phyloP scores from a whole-genome alignment of 2,329 filamentous ascomycete genomes.

The Exutisphaerella laricina region DNA sequence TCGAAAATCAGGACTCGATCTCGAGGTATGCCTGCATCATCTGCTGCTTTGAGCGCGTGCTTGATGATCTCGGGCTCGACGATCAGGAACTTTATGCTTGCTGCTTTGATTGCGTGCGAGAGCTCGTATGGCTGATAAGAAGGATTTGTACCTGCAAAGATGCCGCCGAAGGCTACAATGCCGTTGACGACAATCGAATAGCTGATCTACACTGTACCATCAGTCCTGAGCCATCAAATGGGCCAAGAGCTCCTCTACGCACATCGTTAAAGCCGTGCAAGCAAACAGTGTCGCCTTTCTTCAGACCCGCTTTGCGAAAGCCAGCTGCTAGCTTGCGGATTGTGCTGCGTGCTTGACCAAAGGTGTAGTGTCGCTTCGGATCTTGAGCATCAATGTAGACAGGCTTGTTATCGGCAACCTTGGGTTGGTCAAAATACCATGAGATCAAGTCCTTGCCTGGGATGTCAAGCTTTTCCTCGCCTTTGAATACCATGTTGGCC shows the following conservation, averaged over 20 bases:
- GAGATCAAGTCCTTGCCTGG: constrained; percentile 48
- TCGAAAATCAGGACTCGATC: constrained; percentile 42
- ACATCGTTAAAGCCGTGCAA: constrained; percentile 46
- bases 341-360: constrained; percentile 38
- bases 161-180: constrained; percentile 28
- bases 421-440: constrained; percentile 46
- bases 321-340: constrained; percentile 48
- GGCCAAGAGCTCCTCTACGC: too few species aligned
- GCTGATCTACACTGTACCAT: too few species aligned
- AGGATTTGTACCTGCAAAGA: constrained; percentile 33
- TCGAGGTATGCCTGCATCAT: constrained; percentile 34
- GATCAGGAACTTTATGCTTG: constrained; percentile 28
- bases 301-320: constrained; percentile 42
- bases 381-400: constrained; percentile 46
- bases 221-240: too few species aligned
- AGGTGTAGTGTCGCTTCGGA: constrained; percentile 37
- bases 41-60: constrained; percentile 32
- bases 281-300: constrained; percentile 47
- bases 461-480: too few species aligned
- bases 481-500: too few species aligned
- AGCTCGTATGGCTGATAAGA: constrained; percentile 30
- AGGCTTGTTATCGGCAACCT: constrained; percentile 44
- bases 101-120: constrained; percentile 25
- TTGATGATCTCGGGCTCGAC: constrained; percentile 28
- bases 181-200: constrained; percentile 22